A percentile compares a stretch with the other conserved stretches of the same genome.
Conservation (phyloP, 2,329 filamentous ascomycete genomes). For the Aureobasidium sp. region DNA sequence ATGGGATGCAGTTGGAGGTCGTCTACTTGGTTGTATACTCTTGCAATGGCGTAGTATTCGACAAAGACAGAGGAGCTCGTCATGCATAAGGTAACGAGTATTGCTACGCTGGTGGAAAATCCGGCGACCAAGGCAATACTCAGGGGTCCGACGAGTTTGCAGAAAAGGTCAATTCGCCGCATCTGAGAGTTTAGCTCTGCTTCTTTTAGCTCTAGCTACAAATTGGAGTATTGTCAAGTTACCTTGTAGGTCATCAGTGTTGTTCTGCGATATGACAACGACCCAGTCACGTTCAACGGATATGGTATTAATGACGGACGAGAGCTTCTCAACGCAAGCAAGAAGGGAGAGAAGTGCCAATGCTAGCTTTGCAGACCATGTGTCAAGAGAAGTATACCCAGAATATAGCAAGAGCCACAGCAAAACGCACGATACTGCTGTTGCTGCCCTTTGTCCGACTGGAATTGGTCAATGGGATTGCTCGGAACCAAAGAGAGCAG, state of each 20-base stretch:
- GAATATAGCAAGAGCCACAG: slow-evolving; percentile 13
- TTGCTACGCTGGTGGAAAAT: slow-evolving; percentile 39
- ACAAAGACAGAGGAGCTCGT: slow-evolving; percentile 39
- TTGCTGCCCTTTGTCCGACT: slow-evolving; percentile 26
- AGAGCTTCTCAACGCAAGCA: slow-evolving; percentile 61
- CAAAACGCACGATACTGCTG: slow-evolving; percentile 18
- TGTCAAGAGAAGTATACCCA: background rate
- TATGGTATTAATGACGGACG: slow-evolving; percentile 55
- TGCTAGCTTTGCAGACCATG: slow-evolving; percentile 16
- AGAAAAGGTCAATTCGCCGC: slow-evolving; percentile 50
- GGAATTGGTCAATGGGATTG: background rate
- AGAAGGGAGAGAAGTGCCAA: slow-evolving; percentile 39
- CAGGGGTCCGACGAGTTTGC: slow-evolving; percentile 48
- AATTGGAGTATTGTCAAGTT: background rate
- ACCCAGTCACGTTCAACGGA: slow-evolving; percentile 65
- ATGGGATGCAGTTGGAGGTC: background rate
- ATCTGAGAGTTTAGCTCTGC: slow-evolving; percentile 47
- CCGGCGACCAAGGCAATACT: slow-evolving; percentile 42
- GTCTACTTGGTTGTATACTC: slow-evolving; percentile 22
- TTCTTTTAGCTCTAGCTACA: background rate
- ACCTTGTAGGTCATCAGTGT: slow-evolving; percentile 23
- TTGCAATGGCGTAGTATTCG: slow-evolving; percentile 47
- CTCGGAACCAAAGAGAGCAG: background rate
- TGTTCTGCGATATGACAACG: slow-evolving; percentile 40
- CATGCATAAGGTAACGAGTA: slow-evolving; percentile 42